These are phyloP conservation scores for Cytospora piceae DNA, from an alignment of 2,329 filamentous ascomycete species.

Conservation along the genomic window DNA sequence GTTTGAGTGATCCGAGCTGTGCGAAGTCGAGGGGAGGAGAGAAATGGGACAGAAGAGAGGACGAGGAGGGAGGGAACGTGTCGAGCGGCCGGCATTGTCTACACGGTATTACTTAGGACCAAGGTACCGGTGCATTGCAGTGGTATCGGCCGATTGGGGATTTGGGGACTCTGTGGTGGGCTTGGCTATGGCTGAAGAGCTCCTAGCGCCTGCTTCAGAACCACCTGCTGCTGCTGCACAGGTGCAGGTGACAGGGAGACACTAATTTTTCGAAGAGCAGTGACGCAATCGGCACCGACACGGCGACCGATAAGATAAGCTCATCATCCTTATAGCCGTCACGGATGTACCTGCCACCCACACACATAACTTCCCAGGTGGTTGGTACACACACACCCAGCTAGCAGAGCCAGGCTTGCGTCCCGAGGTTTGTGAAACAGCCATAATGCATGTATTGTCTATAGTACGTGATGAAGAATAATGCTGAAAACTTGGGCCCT, in stretches of 20 bases:
- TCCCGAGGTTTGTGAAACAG: neutral
- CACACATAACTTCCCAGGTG: neutral
- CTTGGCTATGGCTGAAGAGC: constrained; percentile 10
- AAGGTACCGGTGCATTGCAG: neutral
- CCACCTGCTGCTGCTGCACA: neutral
- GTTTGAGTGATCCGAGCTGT: constrained; percentile 15
- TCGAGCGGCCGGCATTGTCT: constrained; percentile 26
- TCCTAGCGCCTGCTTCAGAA: constrained; percentile 20
- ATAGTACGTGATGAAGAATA: constrained; percentile 2
- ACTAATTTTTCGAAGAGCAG: constrained; percentile 13
- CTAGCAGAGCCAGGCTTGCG: neutral
- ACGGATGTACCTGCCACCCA: neutral
- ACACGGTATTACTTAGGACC: constrained; percentile 2
- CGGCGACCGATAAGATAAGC: constrained; percentile 24
- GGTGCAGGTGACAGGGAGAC: constrained; percentile 6
- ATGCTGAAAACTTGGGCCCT: neutral
- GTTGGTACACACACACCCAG: neutral
- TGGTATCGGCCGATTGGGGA: constrained; percentile 2
- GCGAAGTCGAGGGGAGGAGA: constrained; percentile 8
- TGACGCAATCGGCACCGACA: constrained; percentile 23
- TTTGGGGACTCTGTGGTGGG: neutral
- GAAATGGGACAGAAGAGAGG: constrained; percentile 18
- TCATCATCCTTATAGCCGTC: neutral
- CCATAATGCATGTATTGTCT: constrained; percentile 1
- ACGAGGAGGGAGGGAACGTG: constrained; percentile 24